Base-by-base conservation (phyloP, 2,329 filamentous ascomycete species). In the Curvularia lunata region DNA sequence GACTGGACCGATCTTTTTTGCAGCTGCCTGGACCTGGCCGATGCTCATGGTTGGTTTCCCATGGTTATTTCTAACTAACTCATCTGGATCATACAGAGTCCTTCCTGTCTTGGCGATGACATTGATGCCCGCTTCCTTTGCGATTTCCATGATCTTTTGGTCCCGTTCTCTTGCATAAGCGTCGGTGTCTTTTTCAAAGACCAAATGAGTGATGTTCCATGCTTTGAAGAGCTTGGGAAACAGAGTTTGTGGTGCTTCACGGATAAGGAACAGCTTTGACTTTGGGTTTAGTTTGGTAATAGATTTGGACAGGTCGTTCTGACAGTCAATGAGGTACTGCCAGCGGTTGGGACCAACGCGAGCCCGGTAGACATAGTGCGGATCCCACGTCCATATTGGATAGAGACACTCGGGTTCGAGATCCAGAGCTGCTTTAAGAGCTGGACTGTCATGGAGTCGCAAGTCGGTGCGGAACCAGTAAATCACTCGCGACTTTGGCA, bases 391-490 rank as follows among this genome's bases (percentile, higher is more conserved):
- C 82, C 90, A 93, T 45, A 92, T 84, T 0, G 89, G 90, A 80
- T 88, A 92, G 25, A 93, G 79, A 19, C 84, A 85, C 51, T 84
- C 83, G 1, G 90, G 88, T 0, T 89, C 81, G 6, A 92, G 80
- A 56, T 89, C 87, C 7, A 93, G 77, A 0, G 90, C 90, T 2
- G 89, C 88, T 72, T 87, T 83, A 25, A 93, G 79, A 1, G 89
- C 89, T 8, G 89, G 89, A 0, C 88, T 91, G 74, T 92, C 90
- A 76, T 92, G 89, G 2, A 93, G 83, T 19, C 90, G 86, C 10
- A 92, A 80, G 71, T 92, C 90, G 5, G 90, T 92, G 53, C 90
- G 85, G 68, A 91, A 91, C 90, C 90, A 92, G 73, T 91, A 91
- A 32, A 92, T 83, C 2, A 92, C 88, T 49, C 84, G 78, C 40